Evolutionary conservation across 495 filamentous ascomycete species (phyloP), one percentile per base, ranked within the genome.

Genomic region (Podospora australis): DNA sequence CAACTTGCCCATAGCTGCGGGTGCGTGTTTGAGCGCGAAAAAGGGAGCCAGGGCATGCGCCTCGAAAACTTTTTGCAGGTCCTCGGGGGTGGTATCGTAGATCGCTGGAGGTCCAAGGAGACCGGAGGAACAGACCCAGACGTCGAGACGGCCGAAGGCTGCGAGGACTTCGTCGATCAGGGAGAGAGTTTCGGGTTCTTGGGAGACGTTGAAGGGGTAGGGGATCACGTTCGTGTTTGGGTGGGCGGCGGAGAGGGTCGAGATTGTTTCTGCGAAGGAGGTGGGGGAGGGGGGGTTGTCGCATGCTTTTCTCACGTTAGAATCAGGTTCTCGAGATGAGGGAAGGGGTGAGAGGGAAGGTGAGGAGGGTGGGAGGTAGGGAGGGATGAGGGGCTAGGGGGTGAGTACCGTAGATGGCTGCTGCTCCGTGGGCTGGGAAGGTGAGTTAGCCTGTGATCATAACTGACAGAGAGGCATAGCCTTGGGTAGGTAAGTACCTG

Each of bases 111-210:
- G 79, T 4, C 75, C 78, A 6, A 80, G 70, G 8, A 81, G 69
- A 7, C 72, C 74, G 1, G 77, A 75, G 14, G 68, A 72, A 45
- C 72, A 77, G 10, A 78, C 70, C 76, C 78, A 83, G 45, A 81
- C 68, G 57, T 83, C 79, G 14, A 81, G 64, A 4, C 78, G 58
- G 38, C 79, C 79, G 67, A 71, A 82, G 8, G 72, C 48, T 46
- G 79, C 79, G 22, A 83, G 67, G 26, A 81, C 66, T 48, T 83
- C 79, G 56, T 83, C 79, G 55, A 83, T 79, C 13, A 83, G 65
- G 26, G 56, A 62, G 8, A 83, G 68, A 9, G 79, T 83, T 48
- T 78, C 75, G 56, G 79, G 73, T 56, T 83, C 79, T 39, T 67
- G 69, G 5, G 74, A 67, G 30, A 75, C 64, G 46, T 69, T 67